Evolutionary conservation across 1,284 basidiomycete species (phyloP), one percentile per base, ranked within the genome.

Genomic region (Malassezia dermatis): DNA sequence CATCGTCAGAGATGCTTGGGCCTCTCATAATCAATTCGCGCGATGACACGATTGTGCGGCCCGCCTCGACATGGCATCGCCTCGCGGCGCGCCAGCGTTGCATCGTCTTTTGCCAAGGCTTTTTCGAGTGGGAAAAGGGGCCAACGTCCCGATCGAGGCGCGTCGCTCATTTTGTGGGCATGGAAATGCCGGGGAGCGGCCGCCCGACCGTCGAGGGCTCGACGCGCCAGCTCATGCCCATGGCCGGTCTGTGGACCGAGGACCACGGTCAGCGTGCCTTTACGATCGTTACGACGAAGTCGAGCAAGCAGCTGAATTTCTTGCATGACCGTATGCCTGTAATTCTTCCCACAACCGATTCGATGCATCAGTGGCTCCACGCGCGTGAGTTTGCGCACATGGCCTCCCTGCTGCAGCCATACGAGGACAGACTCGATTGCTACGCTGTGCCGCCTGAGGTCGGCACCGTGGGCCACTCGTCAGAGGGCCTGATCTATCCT

Each of bases 381-480:
- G 37, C 54, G 24, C 41, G 50, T 0, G 56, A 51, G 41, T 21
- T 48, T 1, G 49, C 54, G 24, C 30, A 63, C 53, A 80, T 86
- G 26, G 80, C 76, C 35, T 79, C 80, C 39, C 74, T 95, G 17
- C 78, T 93, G 23, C 78, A 80, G 45, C 84, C 89, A 0, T 84
- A 83, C 64, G 73, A 79, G 15, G 51, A 51, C 19, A 47, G 69
- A 4, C 77, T 94, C 2, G 82, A 85, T 56, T 88, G 85, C 86
- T 95, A 93, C 71, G 82, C 83, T 52, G 91, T 95, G 0, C 86
- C 88, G 0, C 82, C 82, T 58, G 89, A 94, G 77, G 84, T 96
- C 0, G 90, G 90, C 0, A 93, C 86, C 76, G 85, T 94, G 3
- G 88, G 89, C 6, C 83, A 79, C 3, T 86, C 93, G 66, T 87